Percentiles rank a stretch among this genome's conserved stretches.
These are phyloP conservation scores for Penicillium psychrofluorescens DNA, from an alignment of 495 filamentous ascomycete genomes.

Conservation along the genomic window DNA sequence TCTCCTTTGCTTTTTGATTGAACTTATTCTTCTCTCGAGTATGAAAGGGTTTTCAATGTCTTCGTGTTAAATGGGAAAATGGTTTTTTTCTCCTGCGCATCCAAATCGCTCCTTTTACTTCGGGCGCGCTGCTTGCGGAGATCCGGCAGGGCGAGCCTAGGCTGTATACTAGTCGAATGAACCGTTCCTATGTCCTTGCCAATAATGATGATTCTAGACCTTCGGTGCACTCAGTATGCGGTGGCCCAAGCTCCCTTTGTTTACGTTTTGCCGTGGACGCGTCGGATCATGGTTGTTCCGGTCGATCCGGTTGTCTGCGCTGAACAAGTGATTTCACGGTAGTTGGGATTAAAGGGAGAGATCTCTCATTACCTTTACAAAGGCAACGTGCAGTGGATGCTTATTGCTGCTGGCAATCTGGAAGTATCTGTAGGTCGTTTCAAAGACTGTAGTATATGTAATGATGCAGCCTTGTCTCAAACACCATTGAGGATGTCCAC, in stretches of 20 bases:
- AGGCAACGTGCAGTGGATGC: no score
- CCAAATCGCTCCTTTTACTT: no score
- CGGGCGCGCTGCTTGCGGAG: no score
- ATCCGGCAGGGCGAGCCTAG: neutral
- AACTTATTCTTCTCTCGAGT: neutral
- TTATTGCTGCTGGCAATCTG: no score
- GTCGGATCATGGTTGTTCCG: neutral
- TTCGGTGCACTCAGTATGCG: neutral
- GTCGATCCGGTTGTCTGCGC: slow-evolving; percentile 16
- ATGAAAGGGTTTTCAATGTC: slow-evolving; percentile 24
- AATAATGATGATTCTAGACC: neutral
- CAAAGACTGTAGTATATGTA: no score
- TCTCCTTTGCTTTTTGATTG: slow-evolving; percentile 30
- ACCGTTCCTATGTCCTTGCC: slow-evolving; percentile 6
- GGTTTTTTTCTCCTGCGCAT: no score
- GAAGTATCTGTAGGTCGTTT: no score
- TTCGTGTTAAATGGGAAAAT: slow-evolving; percentile 24
- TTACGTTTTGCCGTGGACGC: neutral
- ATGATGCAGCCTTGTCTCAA: no score
- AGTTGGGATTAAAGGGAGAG: no score
- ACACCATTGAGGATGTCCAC: no score
- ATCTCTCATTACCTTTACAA: no score
- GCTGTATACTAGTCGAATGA: slow-evolving; percentile 22
- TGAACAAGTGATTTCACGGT: neutral
- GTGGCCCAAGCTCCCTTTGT: neutral